These are phyloP conservation scores for Aspergillus nanangensis DNA, from an alignment of 495 filamentous ascomycete genomes.

Conservation along the genomic window DNA sequence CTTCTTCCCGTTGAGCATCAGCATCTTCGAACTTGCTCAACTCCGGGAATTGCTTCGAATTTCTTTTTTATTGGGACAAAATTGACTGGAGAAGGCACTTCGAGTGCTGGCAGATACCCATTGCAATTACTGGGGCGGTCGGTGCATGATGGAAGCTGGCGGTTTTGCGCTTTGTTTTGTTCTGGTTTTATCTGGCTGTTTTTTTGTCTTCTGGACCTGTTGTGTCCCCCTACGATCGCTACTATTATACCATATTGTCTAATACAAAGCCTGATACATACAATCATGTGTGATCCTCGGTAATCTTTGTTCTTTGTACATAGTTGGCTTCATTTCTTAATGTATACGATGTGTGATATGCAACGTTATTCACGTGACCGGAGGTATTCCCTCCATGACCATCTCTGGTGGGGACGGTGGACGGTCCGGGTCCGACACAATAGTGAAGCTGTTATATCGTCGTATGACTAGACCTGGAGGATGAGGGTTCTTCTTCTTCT, in stretches of 20 bases:
- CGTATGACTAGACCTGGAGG: too few relatives aligned
- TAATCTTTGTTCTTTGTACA: too few relatives aligned
- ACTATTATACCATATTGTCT: conserved; percentile 13
- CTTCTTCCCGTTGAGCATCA: not conserved
- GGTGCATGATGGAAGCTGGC: conserved; percentile 14
- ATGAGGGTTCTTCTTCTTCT: too few relatives aligned
- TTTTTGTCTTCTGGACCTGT: conserved; percentile 2
- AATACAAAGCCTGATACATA: conserved; percentile 4
- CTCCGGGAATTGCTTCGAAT: conserved; percentile 1
- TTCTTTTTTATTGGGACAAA: not conserved
- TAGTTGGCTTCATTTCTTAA: too few relatives aligned
- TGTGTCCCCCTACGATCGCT: conserved; percentile 12
- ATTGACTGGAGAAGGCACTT: conserved; percentile 1
- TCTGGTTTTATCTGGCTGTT: conserved; percentile 1
- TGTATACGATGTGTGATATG: too few relatives aligned
- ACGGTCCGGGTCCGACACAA: not conserved
- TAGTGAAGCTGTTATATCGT: not conserved
- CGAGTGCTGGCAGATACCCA: conserved; percentile 13
- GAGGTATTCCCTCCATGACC: too few relatives aligned
- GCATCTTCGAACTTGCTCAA: too few relatives aligned
- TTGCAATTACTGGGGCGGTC: conserved; percentile 12
- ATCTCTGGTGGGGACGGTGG: not conserved
- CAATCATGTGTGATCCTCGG: not conserved
- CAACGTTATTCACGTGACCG: too few relatives aligned
- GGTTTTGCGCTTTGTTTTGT: conserved; percentile 5